Conservation (phyloP, 2,329 filamentous ascomycete species). For the Microcyclospora tardicrescens region DNA sequence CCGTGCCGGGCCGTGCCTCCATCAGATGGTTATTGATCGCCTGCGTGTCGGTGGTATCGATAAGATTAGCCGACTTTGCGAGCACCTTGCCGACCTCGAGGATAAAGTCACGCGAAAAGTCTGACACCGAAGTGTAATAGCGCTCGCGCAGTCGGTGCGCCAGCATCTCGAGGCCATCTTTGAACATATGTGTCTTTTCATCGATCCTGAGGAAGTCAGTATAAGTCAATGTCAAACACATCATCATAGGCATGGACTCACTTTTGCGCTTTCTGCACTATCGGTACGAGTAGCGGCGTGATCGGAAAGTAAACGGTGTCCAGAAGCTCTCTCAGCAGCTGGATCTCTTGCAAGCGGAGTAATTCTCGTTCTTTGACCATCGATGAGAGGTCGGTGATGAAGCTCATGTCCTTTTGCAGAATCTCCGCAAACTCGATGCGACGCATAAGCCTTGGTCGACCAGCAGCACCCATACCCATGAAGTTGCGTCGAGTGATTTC, state of each 20-base stretch:
- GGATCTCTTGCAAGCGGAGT: conserved; percentile 62
- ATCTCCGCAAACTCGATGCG: conserved; percentile 79
- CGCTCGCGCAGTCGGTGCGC: conserved; percentile 42
- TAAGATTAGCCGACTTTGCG: conserved; percentile 19
- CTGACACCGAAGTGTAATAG: conserved; percentile 46
- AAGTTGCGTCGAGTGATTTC: conserved; percentile 93
- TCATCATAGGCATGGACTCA: conserved; percentile 42
- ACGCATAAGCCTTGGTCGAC: conserved; percentile 61
- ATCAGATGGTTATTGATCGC: conserved; percentile 32
- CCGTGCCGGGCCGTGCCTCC: conserved; percentile 21
- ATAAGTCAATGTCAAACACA: conserved; percentile 2
- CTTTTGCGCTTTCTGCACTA: conserved; percentile 68
- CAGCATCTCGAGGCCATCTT: conserved; percentile 39
- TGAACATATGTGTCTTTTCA: conserved; percentile 40
- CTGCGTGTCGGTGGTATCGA: conserved; percentile 18
- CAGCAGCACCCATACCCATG: conserved; percentile 80
- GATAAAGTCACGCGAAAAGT: conserved; percentile 47
- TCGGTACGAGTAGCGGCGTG: conserved; percentile 58
- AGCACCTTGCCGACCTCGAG: conserved; percentile 43
- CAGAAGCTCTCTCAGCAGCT: conserved; percentile 65
- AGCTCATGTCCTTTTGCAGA: conserved; percentile 63
- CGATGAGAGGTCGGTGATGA: conserved; percentile 56
- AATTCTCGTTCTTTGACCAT: conserved; percentile 63
- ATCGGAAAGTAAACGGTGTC: conserved; percentile 89
- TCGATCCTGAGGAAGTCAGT: conserved; percentile 46